Percentiles rank a stretch among this genome's conserved stretches.
Conservation (phyloP, 495 filamentous ascomycete genomes). For the Penicillium bovifimosum region DNA sequence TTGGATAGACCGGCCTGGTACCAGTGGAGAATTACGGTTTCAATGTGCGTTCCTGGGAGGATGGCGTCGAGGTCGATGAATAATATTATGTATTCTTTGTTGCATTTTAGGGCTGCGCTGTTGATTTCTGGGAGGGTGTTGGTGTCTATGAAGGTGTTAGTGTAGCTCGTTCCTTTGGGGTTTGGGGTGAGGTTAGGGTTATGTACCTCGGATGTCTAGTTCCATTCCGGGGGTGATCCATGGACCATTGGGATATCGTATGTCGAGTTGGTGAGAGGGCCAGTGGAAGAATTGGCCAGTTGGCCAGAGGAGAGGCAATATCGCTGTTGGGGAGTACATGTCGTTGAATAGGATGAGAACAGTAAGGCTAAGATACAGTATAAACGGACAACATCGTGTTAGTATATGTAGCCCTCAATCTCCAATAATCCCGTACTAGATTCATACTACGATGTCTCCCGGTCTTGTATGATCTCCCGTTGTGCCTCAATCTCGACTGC, state of each 20-base stretch:
- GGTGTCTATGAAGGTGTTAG: slow-evolving; percentile 12
- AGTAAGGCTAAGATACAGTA: too few relatives aligned
- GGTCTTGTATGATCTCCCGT: background rate
- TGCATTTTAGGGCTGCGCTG: slow-evolving; percentile 5
- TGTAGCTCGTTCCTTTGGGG: slow-evolving; percentile 7
- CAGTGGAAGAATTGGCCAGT: background rate
- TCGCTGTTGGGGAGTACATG: background rate
- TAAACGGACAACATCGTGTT: background rate
- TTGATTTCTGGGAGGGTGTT: slow-evolving; percentile 19
- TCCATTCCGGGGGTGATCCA: slow-evolving; percentile 14
- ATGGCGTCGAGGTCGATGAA: slow-evolving; percentile 37
- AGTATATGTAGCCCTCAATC: background rate
- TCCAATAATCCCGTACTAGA: background rate
- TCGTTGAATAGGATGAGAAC: background rate
- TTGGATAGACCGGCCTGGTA: slow-evolving; percentile 26
- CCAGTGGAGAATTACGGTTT: slow-evolving; percentile 36
- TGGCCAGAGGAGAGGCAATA: background rate
- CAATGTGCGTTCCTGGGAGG: slow-evolving; percentile 12
- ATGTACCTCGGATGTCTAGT: slow-evolving; percentile 9
- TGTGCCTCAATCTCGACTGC: background rate
- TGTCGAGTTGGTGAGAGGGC: slow-evolving; percentile 2
- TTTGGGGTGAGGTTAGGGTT: background rate
- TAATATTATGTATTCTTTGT: slow-evolving; percentile 23
- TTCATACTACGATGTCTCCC: background rate
- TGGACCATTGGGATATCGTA: slow-evolving; percentile 9